Conservation (phyloP, 768 basidiomycete genomes). For the Phallus indusiatus region DNA sequence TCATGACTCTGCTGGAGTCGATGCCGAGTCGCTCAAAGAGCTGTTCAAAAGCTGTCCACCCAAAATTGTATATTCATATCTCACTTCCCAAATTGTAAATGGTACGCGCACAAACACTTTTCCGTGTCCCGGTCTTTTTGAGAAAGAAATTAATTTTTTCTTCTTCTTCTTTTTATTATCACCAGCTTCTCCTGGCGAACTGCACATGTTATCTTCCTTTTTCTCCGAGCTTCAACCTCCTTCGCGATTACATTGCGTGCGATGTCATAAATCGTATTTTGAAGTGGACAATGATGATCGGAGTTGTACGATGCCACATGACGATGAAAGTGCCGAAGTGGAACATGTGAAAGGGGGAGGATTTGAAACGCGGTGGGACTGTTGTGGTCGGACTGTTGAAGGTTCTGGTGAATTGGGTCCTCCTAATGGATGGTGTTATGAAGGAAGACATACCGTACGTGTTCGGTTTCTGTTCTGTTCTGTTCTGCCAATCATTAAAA, state of each 20-base stretch:
- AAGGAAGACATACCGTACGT: conserved; percentile 69
- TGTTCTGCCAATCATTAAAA: too few species aligned
- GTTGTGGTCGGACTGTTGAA: conserved; percentile 62
- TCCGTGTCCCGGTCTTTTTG: background rate
- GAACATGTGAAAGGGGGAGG: conserved; percentile 39
- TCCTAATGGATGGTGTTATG: conserved; percentile 82
- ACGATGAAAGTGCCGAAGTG: conserved; percentile 73
- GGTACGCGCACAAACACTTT: background rate
- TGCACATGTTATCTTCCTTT: conserved; percentile 45
- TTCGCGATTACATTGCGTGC: conserved; percentile 60
- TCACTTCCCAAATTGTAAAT: conserved; percentile 36
- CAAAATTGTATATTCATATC: conserved; percentile 56
- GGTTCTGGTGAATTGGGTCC: conserved; percentile 77
- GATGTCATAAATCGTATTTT: conserved; percentile 63
- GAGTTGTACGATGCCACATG: conserved; percentile 62
- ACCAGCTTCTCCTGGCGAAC: conserved; percentile 13
- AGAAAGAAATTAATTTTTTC: conserved; percentile 9
- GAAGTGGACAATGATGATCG: conserved; percentile 68
- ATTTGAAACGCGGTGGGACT: conserved; percentile 57
- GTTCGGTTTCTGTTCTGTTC: too few species aligned
- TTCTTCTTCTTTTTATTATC: conserved; percentile 23
- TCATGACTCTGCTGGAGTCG: conserved; percentile 20
- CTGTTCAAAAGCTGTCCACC: conserved; percentile 55
- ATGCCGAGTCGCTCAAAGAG: conserved; percentile 35
- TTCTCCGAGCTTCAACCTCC: conserved; percentile 57